Evolutionary conservation across 371 early-diverging fungal species (phyloP), one percentile per base, ranked within the genome.

Genomic region (Massospora cicadina): DNA sequence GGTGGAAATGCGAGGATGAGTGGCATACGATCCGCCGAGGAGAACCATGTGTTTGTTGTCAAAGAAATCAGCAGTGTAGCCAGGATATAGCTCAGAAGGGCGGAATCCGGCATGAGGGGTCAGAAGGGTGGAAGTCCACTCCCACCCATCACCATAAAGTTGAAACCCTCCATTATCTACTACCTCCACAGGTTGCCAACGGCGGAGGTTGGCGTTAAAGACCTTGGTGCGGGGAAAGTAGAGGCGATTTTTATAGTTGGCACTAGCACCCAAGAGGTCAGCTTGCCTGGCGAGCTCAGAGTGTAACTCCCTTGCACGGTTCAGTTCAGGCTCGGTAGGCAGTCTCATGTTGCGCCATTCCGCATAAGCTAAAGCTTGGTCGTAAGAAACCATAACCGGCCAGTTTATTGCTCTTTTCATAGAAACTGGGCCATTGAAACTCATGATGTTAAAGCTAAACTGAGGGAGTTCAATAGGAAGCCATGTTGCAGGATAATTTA

Each of bases 41-140:
- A 94, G 75, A 1, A 87, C 82, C 63, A 76, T 74, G 73, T 94
- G 93, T 65, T 89, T 87, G n/a, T 77, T 82, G 67, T 91, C 90
- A 68, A 91, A 90, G 68, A 94, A 94, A 68, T 94, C 94, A 10
- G 79, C 70, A 13, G 90, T 87, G 72, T 92, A 94, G 0, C 91
- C 92, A 5, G 93, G 92, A 69, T 94, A 94, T 30, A 87, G 66
- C 28, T 70, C 66, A 13, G 86, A 86, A 0, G 77, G 65, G 64
- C 74, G 67, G 65, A 83, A 91, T 2, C 84, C 85, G 1, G 74
- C 76, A 67, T 80, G 71, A 0, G 70, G 67, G 0, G 76, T 77
- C 70, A 84, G 82, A 28, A 73, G 65, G 0, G 90, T 87, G 0
- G 74, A 55, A 2, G 93, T 90, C 90, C 86, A 87, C 65, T 92